Evolutionary conservation across 2,329 filamentous ascomycete genomes (phyloP).

Genomic region (Xylaria arbuscula): DNA sequence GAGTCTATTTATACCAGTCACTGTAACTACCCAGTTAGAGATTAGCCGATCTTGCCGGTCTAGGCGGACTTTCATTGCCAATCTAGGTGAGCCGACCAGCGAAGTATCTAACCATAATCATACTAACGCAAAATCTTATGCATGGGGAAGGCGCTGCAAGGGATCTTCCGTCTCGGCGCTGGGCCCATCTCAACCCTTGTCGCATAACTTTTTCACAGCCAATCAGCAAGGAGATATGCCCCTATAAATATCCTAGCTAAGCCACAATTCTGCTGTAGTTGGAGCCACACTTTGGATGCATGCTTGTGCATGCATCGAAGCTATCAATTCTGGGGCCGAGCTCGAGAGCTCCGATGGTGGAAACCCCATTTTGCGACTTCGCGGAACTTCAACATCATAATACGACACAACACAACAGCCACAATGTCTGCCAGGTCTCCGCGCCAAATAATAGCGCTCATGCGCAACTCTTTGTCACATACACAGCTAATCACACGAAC

Average conservation of each 20-base stretch:
- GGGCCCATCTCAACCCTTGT: neutral
- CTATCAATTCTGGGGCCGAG: neutral
- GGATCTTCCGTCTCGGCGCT: constrained; percentile 28
- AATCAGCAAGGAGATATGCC: too few relatives aligned
- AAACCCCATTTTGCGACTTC: neutral
- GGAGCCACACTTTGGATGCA: constrained; percentile 5
- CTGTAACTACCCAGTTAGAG: neutral
- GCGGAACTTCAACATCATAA: neutral
- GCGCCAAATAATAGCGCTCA: constrained; percentile 25
- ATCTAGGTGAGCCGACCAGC: neutral
- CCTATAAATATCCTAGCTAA: neutral
- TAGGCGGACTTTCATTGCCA: neutral
- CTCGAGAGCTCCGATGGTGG: neutral
- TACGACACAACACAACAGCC: neutral
- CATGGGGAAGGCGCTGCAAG: constrained; percentile 30
- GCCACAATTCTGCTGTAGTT: constrained; percentile 14
- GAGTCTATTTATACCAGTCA: too few relatives aligned
- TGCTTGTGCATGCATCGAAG: neutral
- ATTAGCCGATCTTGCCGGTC: neutral
- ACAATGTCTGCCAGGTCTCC: constrained; percentile 25
- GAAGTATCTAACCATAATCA: neutral
- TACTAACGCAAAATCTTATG: constrained; percentile 16
- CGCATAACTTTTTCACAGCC: constrained; percentile 12
- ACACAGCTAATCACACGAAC: constrained; percentile 20
- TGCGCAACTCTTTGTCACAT: constrained; percentile 31